Evolutionary conservation across 2,329 filamentous ascomycete genomes (phyloP).

Genomic region (Capronia epimyces): DNA sequence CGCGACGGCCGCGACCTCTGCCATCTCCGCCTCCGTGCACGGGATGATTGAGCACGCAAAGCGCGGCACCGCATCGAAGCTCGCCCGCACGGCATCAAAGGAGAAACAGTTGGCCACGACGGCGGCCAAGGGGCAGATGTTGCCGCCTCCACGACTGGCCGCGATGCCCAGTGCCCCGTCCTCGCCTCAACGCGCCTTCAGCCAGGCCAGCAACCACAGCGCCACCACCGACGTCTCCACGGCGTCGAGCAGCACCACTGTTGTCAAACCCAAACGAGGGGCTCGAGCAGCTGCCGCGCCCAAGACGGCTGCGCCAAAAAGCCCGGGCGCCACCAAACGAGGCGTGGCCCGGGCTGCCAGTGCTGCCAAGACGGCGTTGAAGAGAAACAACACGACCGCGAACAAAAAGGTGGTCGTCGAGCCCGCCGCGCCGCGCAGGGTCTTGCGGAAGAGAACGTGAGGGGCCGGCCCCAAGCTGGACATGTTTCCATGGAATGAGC

Average conservation of each 20-base stretch:
- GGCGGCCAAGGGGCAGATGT: slow-evolving; percentile 22
- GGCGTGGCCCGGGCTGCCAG: slow-evolving; percentile 19
- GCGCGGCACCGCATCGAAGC: slow-evolving; percentile 22
- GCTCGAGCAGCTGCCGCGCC: slow-evolving; percentile 10
- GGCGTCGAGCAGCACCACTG: slow-evolving; percentile 21
- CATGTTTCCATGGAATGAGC: neutral
- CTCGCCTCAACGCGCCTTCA: slow-evolving; percentile 23
- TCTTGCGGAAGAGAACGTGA: slow-evolving; percentile 36
- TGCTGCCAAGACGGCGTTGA: slow-evolving; percentile 22
- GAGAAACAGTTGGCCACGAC: slow-evolving; percentile 21
- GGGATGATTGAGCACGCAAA: slow-evolving; percentile 26
- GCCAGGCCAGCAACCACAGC: slow-evolving; percentile 23
- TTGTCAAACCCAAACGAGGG: slow-evolving; percentile 25
- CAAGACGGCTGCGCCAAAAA: slow-evolving; percentile 6
- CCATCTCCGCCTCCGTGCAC: slow-evolving; percentile 25
- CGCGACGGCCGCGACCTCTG: slow-evolving; percentile 31
- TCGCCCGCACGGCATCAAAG: slow-evolving; percentile 26
- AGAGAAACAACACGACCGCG: slow-evolving; percentile 32
- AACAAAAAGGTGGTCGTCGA: slow-evolving; percentile 36
- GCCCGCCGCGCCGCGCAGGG: slow-evolving; percentile 35
- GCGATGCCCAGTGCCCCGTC: slow-evolving; percentile 9
- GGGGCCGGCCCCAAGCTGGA: too few species aligned
- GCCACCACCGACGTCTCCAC: slow-evolving; percentile 21
- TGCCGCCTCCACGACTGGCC: slow-evolving; percentile 25
- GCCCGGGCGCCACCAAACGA: slow-evolving; percentile 10